Conservation (phyloP, 305 asterid species). For the Fraxinus angustifolia region DNA sequence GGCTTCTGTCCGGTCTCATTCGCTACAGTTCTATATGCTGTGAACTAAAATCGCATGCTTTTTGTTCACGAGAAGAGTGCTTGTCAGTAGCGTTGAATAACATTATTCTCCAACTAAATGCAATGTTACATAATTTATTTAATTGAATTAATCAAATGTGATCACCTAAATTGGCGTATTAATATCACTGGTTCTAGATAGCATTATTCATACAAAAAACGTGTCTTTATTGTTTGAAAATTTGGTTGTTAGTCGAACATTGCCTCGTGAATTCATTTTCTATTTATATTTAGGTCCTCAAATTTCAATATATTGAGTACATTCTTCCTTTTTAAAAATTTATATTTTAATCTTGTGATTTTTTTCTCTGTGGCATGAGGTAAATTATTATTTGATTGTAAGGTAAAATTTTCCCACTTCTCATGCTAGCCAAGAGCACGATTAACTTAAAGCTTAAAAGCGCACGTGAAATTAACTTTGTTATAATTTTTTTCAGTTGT, state of each 20-base stretch:
- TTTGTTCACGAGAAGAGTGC: not conserved
- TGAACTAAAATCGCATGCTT: not conserved
- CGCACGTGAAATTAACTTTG: not conserved
- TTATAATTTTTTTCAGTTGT: not conserved
- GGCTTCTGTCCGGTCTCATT: slow-evolving; percentile 6
- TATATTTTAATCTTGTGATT: not conserved
- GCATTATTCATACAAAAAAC: not conserved
- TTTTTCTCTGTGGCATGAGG: not conserved
- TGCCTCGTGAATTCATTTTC: not conserved
- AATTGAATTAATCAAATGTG: no score
- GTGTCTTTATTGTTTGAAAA: not conserved
- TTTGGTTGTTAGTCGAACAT: not conserved
- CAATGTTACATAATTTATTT: not conserved
- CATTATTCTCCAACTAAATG: not conserved
- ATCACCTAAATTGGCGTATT: no score
- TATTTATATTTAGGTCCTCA: not conserved
- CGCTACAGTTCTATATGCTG: slow-evolving; percentile 12
- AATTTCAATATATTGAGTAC: not conserved
- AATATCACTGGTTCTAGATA: no score
- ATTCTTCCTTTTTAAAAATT: not conserved
- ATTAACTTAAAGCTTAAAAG: not conserved
- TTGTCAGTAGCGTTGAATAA: no score
- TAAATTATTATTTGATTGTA: not conserved
- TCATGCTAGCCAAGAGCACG: not conserved
- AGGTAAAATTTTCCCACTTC: not conserved